Evolutionary conservation across 1,284 basidiomycete genomes (phyloP).

Genomic region (Austroboletus olivaceoglutinosus): DNA sequence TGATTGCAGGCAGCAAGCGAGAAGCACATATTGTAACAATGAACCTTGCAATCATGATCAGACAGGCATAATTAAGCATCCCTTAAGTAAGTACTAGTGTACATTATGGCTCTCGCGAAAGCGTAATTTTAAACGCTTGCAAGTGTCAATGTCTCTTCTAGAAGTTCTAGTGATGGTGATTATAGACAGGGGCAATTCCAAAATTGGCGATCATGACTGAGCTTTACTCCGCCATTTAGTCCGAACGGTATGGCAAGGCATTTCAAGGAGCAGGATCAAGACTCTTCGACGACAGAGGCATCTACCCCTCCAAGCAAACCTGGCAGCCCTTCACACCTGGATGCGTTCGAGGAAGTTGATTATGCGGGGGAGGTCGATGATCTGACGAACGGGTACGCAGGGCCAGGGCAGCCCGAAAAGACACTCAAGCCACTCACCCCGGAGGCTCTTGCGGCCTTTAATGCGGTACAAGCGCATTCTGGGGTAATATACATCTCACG

Average conservation of each 20-base stretch:
- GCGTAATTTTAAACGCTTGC: too few relatives aligned
- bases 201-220: slow-evolving; percentile 5
- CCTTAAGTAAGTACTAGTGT: too few relatives aligned
- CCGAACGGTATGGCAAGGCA: slow-evolving; percentile 7
- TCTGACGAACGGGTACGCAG: slow-evolving; percentile 62
- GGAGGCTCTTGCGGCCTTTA: slow-evolving; percentile 70
- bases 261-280: background rate
- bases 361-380: slow-evolving; percentile 22
- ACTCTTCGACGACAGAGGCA: background rate
- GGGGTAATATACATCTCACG: slow-evolving; percentile 95
- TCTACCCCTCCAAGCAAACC: background rate
- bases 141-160: too few relatives aligned
- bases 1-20: too few relatives aligned
- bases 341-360: slow-evolving; percentile 5
- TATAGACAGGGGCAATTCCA: slow-evolving; percentile 10
- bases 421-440: slow-evolving; percentile 67
- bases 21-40: too few relatives aligned
- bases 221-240: background rate
- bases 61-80: too few relatives aligned
- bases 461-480: slow-evolving; percentile 64
- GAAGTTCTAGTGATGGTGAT: too few relatives aligned
- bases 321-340: background rate
- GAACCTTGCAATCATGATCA: too few relatives aligned
- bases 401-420: slow-evolving; percentile 41
- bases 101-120: too few relatives aligned